Conservation (phyloP, 2,329 filamentous ascomycete species). For the Hypoxylon sp. region DNA sequence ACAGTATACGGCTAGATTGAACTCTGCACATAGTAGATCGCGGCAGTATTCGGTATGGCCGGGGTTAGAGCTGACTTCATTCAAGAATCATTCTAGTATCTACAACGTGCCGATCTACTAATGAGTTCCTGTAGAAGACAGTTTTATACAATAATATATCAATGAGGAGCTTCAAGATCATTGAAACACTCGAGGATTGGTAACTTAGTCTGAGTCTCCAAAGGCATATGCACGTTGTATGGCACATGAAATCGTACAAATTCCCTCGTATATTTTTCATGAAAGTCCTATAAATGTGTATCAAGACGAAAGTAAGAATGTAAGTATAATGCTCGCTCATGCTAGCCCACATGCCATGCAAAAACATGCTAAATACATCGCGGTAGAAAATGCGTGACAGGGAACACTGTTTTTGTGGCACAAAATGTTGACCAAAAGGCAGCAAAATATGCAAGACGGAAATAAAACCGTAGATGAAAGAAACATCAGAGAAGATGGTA, state of each 20-base stretch:
- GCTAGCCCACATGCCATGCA: constrained; percentile 25
- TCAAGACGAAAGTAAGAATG: constrained; percentile 9
- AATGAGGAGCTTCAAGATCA: not conserved
- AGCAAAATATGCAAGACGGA: constrained; percentile 11
- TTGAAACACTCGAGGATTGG: not conserved
- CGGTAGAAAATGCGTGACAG: constrained; percentile 10
- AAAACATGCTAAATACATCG: constrained; percentile 26
- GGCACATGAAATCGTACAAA: constrained; percentile 11
- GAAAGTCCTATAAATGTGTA: constrained; percentile 1
- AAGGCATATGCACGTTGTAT: no score
- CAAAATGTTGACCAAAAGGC: constrained; percentile 16
- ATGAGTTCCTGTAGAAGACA: no score
- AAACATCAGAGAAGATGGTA: constrained; percentile 13
- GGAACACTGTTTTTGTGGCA: constrained; percentile 7
- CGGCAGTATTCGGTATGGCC: no score
- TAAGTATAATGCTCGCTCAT: constrained; percentile 29
- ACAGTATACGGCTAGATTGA: no score
- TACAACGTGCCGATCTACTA: no score
- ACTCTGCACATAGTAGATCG: no score
- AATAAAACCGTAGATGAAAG: constrained; percentile 1
- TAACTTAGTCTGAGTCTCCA: constrained; percentile 2
- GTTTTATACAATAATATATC: no score
- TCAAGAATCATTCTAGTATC: no score
- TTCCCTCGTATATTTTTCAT: not conserved
- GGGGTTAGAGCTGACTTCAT: no score